Evolutionary conservation across 2,329 filamentous ascomycete genomes (phyloP), one percentile per base, ranked within the genome.

Genomic region (Colletotrichum acutatum): DNA sequence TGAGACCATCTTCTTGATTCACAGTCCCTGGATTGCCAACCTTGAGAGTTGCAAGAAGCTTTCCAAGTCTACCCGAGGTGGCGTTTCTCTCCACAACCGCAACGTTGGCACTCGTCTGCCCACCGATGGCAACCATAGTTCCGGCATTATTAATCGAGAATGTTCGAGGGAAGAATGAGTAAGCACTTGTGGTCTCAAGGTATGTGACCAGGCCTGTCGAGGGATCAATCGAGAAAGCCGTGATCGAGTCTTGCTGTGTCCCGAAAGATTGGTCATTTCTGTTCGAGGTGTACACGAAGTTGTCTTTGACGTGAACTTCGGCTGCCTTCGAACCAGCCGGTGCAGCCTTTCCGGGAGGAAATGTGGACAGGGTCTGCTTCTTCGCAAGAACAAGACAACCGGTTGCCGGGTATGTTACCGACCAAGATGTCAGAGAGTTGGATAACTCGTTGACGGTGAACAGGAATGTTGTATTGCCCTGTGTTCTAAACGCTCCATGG

Each of bases 111-210:
- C 86, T 89, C 2, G 86, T 86, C 82, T 93, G 91, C 28, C 92
- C 87, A 0, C 88, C 92, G 52, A 94, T 86, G 0, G 91, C 91
- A 1, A 93, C 85, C 72, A 91, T 76, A 57, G 86, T 84, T 0
- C 91, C 91, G 0, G 86, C 86, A 52, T 84, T 84, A 77, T 92
- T 93, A 66, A 92, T 83, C 26, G 85, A 84, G 78, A 93, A 91
- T 1, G 91, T 91, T 1, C 92, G 84, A 0, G 92, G 92, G 76
- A 88, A 90, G 68, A 82, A 86, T 0, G 91, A 89, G 73, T 89
- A 88, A 1, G 90, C 86, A 28, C 89, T 88, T 1, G 86, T 87
- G 1, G 90, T 82, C 71, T 90, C 86, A 1, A 87, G 78, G 76
- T 90, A 90, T 0, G 76, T 78, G 16, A 92, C 79, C 0, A 80